phyloP scores from a whole-genome alignment of 345 rosid species.

The Mangifera indica region DNA sequence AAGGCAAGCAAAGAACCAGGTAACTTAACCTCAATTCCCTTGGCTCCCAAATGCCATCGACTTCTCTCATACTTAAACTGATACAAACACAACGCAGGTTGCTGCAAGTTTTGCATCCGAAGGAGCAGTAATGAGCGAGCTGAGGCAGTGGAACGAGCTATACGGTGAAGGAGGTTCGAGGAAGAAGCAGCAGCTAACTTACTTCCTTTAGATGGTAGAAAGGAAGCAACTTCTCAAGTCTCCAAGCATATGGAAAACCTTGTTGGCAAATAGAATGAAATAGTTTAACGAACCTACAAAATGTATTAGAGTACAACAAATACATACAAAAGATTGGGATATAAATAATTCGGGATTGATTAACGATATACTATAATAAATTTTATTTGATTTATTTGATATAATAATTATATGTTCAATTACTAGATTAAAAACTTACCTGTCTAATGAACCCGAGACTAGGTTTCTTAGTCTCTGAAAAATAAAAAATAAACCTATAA shows the following conservation, averaged over 20 bases:
- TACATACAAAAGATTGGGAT: no score
- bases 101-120: constrained; percentile 88
- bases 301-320: no score
- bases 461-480: no score
- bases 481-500: no score
- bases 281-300: no score
- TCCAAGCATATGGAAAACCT: constrained; percentile 1
- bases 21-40: constrained; percentile 16
- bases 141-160: constrained; percentile 88
- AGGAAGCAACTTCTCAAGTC: constrained; percentile 5
- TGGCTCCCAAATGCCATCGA: background rate
- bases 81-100: constrained; percentile 44
- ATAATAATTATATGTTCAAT: no score
- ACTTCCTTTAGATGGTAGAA: constrained; percentile 58
- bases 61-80: background rate
- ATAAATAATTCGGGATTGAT: no score
- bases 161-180: constrained; percentile 95
- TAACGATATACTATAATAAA: no score
- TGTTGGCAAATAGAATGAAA: no score
- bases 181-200: constrained; percentile 76
- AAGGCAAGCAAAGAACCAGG: constrained; percentile 95
- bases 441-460: no score
- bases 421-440: no score
- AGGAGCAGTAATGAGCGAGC: constrained; percentile 73
- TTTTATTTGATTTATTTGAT: no score